Evolutionary conservation across 1,139 yeast species (phyloP), one percentile per base, ranked within the genome.

Genomic region (Yamadazyma diospyri): DNA sequence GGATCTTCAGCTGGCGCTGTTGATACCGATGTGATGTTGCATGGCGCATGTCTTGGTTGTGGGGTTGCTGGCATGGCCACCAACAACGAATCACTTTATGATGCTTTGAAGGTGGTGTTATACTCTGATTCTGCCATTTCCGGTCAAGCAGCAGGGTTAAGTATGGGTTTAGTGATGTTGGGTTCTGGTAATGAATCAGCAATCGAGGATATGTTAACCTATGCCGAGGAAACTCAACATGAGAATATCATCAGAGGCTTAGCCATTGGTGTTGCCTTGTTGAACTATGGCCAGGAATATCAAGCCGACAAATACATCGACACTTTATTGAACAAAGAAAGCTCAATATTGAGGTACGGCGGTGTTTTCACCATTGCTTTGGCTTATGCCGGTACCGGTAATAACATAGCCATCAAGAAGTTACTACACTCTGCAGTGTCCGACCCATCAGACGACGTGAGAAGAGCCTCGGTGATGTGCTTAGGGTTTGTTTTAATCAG

Each of bases 31-130:
- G 89, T 88, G 29, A 75, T 89, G 49, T 72, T 88, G 41, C 98
- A 92, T 55, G 99, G 99, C 55, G 97, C 97, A 4, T 83, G 94
- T 43, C 76, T 92, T 33, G 99, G 98, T 51, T 73, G 83, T 30
- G 98, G 97, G 66, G 89, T 89, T 30, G 96, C 98, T 13, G 97
- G 95, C 23, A 88, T 92, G 97, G 96, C 94, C 1, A 76, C 94
- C 23, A 81, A 82, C 33, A 79, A 81, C 51, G 78, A 70, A 41
- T 73, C 76, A 32, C 73, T 88, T 32, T 88, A 84, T 52, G 95
- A 87, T 47, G 86, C 86, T 36, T 73, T 92, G 51, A 84, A 83
- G 53, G 87, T 81, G 35, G 89, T 89, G 6, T 66, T 94, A 42
- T 92, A 83, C 57, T 76, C 92, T 9, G 98, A 92, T 53, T 82